phyloP scores from a whole-genome alignment of 768 basidiomycete species.

The Mycena alexandri region DNA sequence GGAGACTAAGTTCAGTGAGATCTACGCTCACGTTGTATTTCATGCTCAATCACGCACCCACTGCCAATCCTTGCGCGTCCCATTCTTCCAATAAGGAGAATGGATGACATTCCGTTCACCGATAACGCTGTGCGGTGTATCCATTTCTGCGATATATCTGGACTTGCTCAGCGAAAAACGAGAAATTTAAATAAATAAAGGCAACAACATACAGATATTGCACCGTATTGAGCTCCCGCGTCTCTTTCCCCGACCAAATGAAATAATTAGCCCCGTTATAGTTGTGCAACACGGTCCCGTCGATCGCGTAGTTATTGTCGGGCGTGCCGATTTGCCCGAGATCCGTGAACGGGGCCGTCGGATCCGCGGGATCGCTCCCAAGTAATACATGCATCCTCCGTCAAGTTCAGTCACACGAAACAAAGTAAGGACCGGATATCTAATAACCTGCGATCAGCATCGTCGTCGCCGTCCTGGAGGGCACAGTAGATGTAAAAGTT shows the following conservation, averaged over 20 bases:
- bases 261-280: conserved; percentile 29
- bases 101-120: conserved; percentile 21
- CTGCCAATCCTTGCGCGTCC: conserved; percentile 25
- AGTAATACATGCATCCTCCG: conserved; percentile 24
- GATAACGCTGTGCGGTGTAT: conserved; percentile 14
- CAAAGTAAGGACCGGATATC: not conserved
- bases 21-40: no score
- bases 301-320: conserved; percentile 26
- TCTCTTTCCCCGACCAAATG: conserved; percentile 29
- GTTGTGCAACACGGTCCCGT: conserved; percentile 23
- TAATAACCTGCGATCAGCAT: conserved; percentile 10
- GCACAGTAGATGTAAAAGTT: conserved; percentile 28
- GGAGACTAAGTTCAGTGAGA: conserved; percentile 2
- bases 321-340: conserved; percentile 26
- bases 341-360: conserved; percentile 24
- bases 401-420: not conserved
- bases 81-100: conserved; percentile 30
- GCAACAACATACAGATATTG: conserved; percentile 24
- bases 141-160: conserved; percentile 33
- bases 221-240: conserved; percentile 18
- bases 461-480: conserved; percentile 24
- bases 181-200: not conserved
- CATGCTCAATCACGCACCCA: conserved; percentile 13
- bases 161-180: not conserved
- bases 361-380: conserved; percentile 23